Base-by-base conservation (phyloP, 306 rosid genomes). In the Hippophae tibetana region DNA sequence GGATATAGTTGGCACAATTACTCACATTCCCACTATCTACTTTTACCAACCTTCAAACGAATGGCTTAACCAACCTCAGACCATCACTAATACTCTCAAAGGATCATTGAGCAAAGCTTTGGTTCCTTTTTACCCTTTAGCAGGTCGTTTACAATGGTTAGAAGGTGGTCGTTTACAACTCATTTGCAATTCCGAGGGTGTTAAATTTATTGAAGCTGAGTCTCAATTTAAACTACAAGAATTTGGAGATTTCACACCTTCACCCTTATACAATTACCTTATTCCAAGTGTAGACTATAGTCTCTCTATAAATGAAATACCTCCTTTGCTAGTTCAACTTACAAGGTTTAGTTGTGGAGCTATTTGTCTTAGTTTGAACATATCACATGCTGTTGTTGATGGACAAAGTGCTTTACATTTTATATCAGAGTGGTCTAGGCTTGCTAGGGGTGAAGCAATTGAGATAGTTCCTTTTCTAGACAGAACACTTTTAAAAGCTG, bases 111-210 rank as follows among this genome's bases (percentile, higher is more conserved):
- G 80, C 67, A 14, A 57, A 38, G 78, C 72, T 7, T 61, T 87
- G 2, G 87, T 84, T 45, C 76, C 82, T 45, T 87, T 79, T 76
- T 80, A 87, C 43, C 93, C 89, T 7, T 43, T 82, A 0, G 89
- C 89, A 0, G 89, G 86, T 52, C 85, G 87, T 42, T 63, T 84
- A 12, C 70, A 42, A 1, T 80, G 79, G 83, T 65, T 68, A 7
- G 55, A 27, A 3, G 63, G 63, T 0, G 74, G 84, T 31, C 86
- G 86, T 40, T 72, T 87, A 0, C 74, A 82, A 67, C 70, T 87
- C 1, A 61, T 79, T 1, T 81, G 95, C 73, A 84, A 84, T 10
- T 73, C 74, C 8, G 31, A 2, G 10, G 95, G 95, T 1, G 73
- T 23, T 14, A 66, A 8, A 0, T 76, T 84, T 69, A 42, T 75